Percentiles rank a stretch among this genome's conserved stretches.
Conservation (phyloP, 1,139 yeast species). For the Entelexis sorbosivorans region DNA sequence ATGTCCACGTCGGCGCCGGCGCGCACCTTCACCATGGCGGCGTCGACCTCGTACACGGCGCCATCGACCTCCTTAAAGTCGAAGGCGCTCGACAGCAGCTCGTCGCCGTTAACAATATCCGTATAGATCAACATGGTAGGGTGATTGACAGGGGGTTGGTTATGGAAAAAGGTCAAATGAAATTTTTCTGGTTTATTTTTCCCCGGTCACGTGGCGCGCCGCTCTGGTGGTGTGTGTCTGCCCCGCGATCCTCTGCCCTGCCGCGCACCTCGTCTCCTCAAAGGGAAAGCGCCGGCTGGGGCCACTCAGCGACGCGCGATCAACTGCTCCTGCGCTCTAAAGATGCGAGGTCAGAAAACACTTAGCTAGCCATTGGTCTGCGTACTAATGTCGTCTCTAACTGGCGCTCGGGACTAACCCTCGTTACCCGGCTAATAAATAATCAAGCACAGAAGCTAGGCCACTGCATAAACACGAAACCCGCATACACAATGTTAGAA, state of each 20-base stretch:
- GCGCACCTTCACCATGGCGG: constrained; percentile 78
- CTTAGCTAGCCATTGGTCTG: too few relatives aligned
- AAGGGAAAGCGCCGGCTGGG: too few relatives aligned
- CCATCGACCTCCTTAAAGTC: constrained; percentile 75
- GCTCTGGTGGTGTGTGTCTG: neutral
- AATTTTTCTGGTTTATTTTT: constrained; percentile 4
- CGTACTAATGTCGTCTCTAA: too few relatives aligned
- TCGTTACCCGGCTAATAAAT: too few relatives aligned
- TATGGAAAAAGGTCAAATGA: neutral
- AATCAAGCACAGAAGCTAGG: too few relatives aligned
- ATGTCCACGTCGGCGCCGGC: constrained; percentile 85
- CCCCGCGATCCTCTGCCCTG: neutral
- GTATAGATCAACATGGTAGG: constrained; percentile 23
- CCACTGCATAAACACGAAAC: too few relatives aligned
- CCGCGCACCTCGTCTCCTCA: neutral
- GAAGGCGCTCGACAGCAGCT: constrained; percentile 94
- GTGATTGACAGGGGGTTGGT: constrained; percentile 1
- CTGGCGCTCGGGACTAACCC: too few relatives aligned
- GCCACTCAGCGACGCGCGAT: too few relatives aligned
- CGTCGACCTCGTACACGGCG: constrained; percentile 93
- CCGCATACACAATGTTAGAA: too few relatives aligned
- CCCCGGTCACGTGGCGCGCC: neutral
- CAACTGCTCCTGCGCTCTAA: too few relatives aligned
- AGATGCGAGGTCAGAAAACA: too few relatives aligned
- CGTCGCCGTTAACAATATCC: constrained; percentile 89